Base-by-base conservation (phyloP, 1,284 basidiomycete species). In the Boletus mariae region DNA sequence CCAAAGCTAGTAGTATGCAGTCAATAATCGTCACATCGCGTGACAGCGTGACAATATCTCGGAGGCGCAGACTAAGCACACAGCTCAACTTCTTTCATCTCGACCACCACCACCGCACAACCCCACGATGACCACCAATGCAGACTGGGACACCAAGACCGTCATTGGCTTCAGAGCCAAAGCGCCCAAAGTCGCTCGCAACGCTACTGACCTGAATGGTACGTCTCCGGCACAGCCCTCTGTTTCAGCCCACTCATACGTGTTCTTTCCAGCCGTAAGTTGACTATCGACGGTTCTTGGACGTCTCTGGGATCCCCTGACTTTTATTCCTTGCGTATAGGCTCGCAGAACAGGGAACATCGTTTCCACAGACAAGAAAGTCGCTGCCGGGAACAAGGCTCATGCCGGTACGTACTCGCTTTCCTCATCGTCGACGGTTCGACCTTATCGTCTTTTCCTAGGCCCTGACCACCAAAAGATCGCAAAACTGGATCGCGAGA, bases 381-480 rank as follows among this genome's bases (percentile, higher is more conserved):
- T 82, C 9, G 72, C 82, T 12, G 75, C 66, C 41, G 65, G 67
- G 35, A 92, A 92, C 78, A 92, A 90, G 71, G 84, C 82, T 32
- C 84, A 86, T 65, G 74, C 74, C 62, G 83, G 89, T 89, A 52
- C 43, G 75, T 68, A n/a, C 26, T 26, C 23, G n/a, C 35, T 34
- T 26, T 46, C 34, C 31, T 37, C 5, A 11, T 20, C 20, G 20
- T 20, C 45, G 28, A n/a, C 31, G 34, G 15, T 6, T 34, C 34
- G 34, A n/a, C 6, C 11, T 15, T n/a, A 12, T 25, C 6, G 40
- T 28, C 17, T 29, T 23, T 10, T 26, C 7, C 13, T 57, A 91
- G 92, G 90, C 43, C 90, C 92, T 58, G 94, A 98, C 75, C 93
- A 97, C 75, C 92, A 94, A 71, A 84, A 84, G 57, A 94, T 96